Conservation (phyloP, 345 rosid genomes). For the Aquilaria yunnanensis region DNA sequence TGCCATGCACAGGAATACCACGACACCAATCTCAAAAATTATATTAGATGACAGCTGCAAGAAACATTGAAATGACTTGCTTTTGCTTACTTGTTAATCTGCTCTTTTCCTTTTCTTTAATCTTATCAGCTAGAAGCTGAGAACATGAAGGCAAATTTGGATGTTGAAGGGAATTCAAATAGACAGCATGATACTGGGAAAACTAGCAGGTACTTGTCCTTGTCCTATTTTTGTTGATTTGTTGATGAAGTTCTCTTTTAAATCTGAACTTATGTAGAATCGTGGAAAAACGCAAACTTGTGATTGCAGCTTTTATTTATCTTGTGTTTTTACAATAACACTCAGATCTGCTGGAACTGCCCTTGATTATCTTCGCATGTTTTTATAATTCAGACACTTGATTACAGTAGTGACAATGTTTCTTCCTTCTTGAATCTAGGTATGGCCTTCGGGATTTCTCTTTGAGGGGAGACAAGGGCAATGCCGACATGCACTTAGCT, state of each 20-base stretch:
- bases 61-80: neutral
- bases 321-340: neutral
- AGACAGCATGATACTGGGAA: conserved; percentile 26
- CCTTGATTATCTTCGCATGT: conserved; percentile 2
- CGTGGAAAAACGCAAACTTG: neutral
- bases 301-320: neutral
- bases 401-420: neutral
- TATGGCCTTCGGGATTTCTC: conserved; percentile 37
- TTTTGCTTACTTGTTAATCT: conserved; percentile 10
- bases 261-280: neutral
- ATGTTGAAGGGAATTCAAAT: conserved; percentile 27
- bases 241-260: neutral
- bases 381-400: neutral
- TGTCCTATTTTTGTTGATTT: conserved; percentile 5
- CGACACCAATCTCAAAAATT: no score
- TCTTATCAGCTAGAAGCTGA: conserved; percentile 61
- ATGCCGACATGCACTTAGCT: conserved; percentile 77
- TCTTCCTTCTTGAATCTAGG: conserved; percentile 20
- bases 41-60: no score
- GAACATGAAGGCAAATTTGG: conserved; percentile 47
- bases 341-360: neutral
- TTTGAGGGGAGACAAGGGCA: conserved; percentile 37
- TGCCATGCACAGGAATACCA: no score
- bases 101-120: conserved; percentile 14
- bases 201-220: conserved; percentile 38